These are phyloP conservation scores for Alloteropsis semialata DNA, from an alignment of 176 grass and related monocot species.

Conservation along the genomic window DNA sequence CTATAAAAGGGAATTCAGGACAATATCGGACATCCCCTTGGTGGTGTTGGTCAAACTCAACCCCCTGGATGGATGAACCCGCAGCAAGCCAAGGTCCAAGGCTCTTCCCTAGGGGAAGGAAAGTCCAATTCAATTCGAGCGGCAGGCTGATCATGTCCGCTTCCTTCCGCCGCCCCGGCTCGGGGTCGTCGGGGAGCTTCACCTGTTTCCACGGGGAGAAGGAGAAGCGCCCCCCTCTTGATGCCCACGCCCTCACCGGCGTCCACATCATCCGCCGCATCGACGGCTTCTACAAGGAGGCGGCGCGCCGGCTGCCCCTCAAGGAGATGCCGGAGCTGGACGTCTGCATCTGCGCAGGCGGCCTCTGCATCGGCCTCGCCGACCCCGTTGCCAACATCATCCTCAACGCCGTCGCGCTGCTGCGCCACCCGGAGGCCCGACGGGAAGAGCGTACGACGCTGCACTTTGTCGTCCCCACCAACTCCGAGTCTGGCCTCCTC, in stretches of 20 bases:
- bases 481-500: not conserved
- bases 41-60: too few species aligned
- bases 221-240: not conserved
- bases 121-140: too few species aligned
- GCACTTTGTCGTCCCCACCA: not conserved
- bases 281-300: not conserved
- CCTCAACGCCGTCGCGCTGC: not conserved
- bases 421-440: too few species aligned
- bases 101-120: too few species aligned
- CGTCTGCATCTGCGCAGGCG: not conserved
- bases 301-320: not conserved
- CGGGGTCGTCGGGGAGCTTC: not conserved
- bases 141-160: too few species aligned
- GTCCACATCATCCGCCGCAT: not conserved
- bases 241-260: too few species aligned
- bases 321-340: not conserved
- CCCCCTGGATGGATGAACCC: too few species aligned
- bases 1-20: too few species aligned
- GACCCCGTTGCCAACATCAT: conserved; percentile 1
- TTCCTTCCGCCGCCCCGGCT: too few species aligned
- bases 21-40: too few species aligned
- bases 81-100: too few species aligned
- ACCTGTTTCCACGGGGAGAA: not conserved
- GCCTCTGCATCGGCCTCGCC: not conserved
- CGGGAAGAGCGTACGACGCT: not conserved